Conservation (phyloP, 2,329 filamentous ascomycete species). For the Colletotrichum liriopes region DNA sequence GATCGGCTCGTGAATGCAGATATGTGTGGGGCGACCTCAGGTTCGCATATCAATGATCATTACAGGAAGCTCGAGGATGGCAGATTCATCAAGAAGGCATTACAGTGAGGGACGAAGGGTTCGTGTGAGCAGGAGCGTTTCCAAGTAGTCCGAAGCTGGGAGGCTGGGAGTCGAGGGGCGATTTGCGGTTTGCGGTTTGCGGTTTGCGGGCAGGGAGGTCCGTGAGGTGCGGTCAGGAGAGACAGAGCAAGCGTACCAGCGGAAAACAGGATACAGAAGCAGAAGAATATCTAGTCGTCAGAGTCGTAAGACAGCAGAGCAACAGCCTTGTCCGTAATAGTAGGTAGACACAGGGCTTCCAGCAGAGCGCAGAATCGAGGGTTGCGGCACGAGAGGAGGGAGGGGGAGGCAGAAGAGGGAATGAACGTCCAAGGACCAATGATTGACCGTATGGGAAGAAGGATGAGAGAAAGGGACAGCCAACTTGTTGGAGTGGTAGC, state of each 20-base stretch:
- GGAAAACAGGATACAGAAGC: slow-evolving; percentile 25
- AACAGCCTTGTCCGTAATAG: slow-evolving; percentile 11
- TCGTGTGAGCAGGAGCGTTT: slow-evolving; percentile 22
- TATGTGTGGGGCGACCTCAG: slow-evolving; percentile 34
- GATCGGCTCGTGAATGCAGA: slow-evolving; percentile 28
- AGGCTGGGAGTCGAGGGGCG: slow-evolving; percentile 33
- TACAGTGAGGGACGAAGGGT: slow-evolving; percentile 21
- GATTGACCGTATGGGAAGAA: slow-evolving; percentile 20
- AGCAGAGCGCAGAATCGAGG: slow-evolving; percentile 2
- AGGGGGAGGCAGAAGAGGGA: slow-evolving; percentile 6
- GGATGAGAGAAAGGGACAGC: slow-evolving; percentile 8
- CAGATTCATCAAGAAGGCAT: slow-evolving; percentile 26
- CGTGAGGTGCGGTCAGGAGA: slow-evolving; percentile 31
- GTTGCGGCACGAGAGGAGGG: slow-evolving; percentile 18
- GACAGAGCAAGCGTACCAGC: slow-evolving; percentile 14
- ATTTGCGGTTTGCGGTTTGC: slow-evolving; percentile 15
- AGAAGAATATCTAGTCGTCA: slow-evolving; percentile 22
- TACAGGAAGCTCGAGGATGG: slow-evolving; percentile 38
- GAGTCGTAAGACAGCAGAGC: slow-evolving; percentile 18
- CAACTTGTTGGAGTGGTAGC: background rate
- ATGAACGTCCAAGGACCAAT: slow-evolving; percentile 33
- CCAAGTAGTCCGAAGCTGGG: slow-evolving; percentile 14
- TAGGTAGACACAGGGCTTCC: slow-evolving; percentile 13
- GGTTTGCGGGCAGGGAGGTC: slow-evolving; percentile 25
- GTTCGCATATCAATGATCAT: slow-evolving; percentile 45